phyloP scores from a whole-genome alignment of 1,284 basidiomycete genomes.

The Tranzscheliella williamsii region DNA sequence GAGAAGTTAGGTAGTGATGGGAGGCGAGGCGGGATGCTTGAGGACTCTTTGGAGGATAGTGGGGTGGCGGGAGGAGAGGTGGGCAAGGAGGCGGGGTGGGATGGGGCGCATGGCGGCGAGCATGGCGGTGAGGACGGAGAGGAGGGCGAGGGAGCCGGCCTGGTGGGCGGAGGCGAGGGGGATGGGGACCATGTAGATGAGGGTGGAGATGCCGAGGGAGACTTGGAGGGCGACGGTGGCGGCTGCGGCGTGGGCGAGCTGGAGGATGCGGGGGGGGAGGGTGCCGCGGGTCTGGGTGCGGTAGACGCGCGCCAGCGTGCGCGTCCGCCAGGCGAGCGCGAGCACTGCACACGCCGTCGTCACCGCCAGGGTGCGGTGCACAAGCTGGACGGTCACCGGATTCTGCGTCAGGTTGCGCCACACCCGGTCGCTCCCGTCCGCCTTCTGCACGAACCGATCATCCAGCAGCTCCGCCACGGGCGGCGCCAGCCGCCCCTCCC shows the following conservation, averaged over 20 bases:
- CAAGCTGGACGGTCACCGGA: slow-evolving; percentile 94
- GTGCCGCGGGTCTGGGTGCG: too few species aligned
- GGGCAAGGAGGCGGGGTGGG: slow-evolving; percentile 4
- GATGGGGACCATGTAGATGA: slow-evolving; percentile 90
- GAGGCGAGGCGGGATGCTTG: too few species aligned
- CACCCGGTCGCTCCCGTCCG: slow-evolving; percentile 64
- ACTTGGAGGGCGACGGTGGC: slow-evolving; percentile 85
- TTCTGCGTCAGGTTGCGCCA: slow-evolving; percentile 96
- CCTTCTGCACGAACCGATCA: slow-evolving; percentile 67
- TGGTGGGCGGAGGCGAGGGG: slow-evolving; percentile 92
- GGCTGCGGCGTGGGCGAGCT: slow-evolving; percentile 72
- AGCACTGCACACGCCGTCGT: slow-evolving; percentile 37
- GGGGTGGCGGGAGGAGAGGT: background rate
- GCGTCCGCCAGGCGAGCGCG: slow-evolving; percentile 10
- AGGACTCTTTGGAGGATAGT: slow-evolving; percentile 5
- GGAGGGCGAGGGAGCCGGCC: slow-evolving; percentile 83
- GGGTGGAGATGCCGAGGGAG: slow-evolving; percentile 83
- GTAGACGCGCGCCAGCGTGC: slow-evolving; percentile 66
- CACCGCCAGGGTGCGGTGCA: slow-evolving; percentile 83
- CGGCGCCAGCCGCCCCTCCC: slow-evolving; percentile 75
- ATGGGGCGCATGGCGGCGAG: slow-evolving; percentile 19
- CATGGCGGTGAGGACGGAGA: slow-evolving; percentile 61
- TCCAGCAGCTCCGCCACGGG: slow-evolving; percentile 79
- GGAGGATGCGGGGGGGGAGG: slow-evolving; percentile 72
- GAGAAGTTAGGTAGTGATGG: too few species aligned